A percentile compares a stretch with the other conserved stretches of the same genome.
Conservation (phyloP, 2,329 filamentous ascomycete species). For the Leptosphaerulina australis region DNA sequence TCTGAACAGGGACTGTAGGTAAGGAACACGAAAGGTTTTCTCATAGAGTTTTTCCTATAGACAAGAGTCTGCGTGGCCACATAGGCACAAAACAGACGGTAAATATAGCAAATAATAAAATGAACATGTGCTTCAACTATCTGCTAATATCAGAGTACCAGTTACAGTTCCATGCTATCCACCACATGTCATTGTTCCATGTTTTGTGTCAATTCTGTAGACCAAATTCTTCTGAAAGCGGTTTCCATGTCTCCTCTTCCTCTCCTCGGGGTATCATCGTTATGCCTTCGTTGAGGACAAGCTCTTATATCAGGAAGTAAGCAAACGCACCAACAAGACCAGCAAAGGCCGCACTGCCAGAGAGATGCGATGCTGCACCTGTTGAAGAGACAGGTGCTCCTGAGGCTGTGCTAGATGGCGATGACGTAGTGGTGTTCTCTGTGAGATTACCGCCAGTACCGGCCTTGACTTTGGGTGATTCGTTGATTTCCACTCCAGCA, state of each 20-base stretch:
- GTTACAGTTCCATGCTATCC: neutral
- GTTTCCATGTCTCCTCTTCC: neutral
- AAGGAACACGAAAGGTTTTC: too few relatives aligned
- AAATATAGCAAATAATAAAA: too few relatives aligned
- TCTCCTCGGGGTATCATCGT: conserved; percentile 23
- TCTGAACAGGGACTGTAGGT: too few relatives aligned
- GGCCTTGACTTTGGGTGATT: conserved; percentile 32
- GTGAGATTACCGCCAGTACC: conserved; percentile 36
- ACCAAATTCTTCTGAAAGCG: neutral
- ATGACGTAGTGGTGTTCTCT: conserved; percentile 24
- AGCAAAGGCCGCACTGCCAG: conserved; percentile 34
- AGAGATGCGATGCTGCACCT: conserved; percentile 36
- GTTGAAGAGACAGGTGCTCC: conserved; percentile 26
- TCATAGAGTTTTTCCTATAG: too few relatives aligned
- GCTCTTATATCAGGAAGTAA: conserved; percentile 40
- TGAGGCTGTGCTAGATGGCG: conserved; percentile 23
- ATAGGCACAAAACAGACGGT: too few relatives aligned
- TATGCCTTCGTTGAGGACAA: conserved; percentile 1
- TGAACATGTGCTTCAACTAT: conserved; percentile 6
- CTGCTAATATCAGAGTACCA: conserved; percentile 4
- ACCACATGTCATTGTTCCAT: neutral
- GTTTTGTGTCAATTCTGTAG: neutral
- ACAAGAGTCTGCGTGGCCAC: too few relatives aligned
- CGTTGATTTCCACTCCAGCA: conserved; percentile 25
- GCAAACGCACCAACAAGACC: conserved; percentile 38